phyloP scores from a whole-genome alignment of 139 green algal genomes.

The Picochlorum costavermella region DNA sequence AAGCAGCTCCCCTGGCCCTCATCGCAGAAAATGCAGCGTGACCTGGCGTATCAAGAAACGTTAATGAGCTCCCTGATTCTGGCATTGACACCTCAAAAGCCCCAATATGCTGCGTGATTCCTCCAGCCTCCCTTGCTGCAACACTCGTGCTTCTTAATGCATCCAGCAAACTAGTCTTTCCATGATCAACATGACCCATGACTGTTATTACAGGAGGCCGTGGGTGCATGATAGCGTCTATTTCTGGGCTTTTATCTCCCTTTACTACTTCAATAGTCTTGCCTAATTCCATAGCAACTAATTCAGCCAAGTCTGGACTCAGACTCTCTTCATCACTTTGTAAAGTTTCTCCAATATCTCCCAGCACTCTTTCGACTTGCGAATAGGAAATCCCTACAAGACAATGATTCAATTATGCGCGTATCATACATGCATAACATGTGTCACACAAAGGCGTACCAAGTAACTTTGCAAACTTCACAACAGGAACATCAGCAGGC shows the following conservation, averaged over 20 bases:
- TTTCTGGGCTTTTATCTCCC: not conserved
- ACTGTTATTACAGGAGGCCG: constrained; percentile 79
- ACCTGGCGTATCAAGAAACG: constrained; percentile 90
- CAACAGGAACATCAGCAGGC: constrained; percentile 32
- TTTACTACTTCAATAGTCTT: constrained; percentile 12
- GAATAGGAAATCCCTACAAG: constrained; percentile 9
- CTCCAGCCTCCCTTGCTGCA: constrained; percentile 78
- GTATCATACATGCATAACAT: too few species aligned
- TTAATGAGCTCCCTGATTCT: constrained; percentile 43
- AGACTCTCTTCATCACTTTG: constrained; percentile 36
- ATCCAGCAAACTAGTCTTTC: constrained; percentile 90
- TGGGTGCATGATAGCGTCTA: constrained; percentile 11
- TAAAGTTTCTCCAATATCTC: constrained; percentile 27
- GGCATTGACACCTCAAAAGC: constrained; percentile 79
- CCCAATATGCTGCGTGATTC: constrained; percentile 92
- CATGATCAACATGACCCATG: constrained; percentile 94
- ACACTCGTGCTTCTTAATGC: constrained; percentile 71
- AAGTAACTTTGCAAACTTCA: constrained; percentile 31
- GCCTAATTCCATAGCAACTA: constrained; percentile 59
- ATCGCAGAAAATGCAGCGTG: constrained; percentile 88
- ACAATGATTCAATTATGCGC: not conserved
- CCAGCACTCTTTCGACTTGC: constrained; percentile 31
- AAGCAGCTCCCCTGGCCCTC: constrained; percentile 66
- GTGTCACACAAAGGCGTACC: constrained; percentile 17
- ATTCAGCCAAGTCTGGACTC: constrained; percentile 46